A percentile compares a stretch with the other conserved stretches of the same genome.
Evolutionary conservation across 768 basidiomycete genomes (phyloP).

Genomic region (Calocera viscosa): DNA sequence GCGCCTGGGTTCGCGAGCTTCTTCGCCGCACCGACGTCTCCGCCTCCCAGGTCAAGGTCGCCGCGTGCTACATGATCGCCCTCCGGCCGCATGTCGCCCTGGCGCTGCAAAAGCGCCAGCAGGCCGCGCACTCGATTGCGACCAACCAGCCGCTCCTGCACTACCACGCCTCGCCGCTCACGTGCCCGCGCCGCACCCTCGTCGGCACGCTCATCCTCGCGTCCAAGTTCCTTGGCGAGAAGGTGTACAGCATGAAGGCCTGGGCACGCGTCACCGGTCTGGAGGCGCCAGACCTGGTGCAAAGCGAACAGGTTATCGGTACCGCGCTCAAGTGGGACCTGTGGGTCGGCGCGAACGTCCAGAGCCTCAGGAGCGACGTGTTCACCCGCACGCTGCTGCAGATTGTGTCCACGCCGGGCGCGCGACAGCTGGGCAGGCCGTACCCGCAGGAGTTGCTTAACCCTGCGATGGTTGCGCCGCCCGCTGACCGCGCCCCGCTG

Average conservation of each 20-base stretch:
- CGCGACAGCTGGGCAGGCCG: not conserved
- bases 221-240: conserved; percentile 85
- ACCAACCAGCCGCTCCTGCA: not conserved
- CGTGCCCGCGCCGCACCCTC: conserved; percentile 82
- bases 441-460: too few species aligned
- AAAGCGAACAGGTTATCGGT: conserved; percentile 78
- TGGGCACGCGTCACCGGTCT: conserved; percentile 90
- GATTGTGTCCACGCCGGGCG: not conserved
- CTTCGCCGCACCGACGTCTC: conserved; percentile 4
- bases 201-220: conserved; percentile 80
- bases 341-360: conserved; percentile 51
- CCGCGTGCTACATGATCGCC: conserved; percentile 5
- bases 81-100: not conserved
- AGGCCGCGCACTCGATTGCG: not conserved
- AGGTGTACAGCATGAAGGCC: conserved; percentile 83
- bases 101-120: not conserved
- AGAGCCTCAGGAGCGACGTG: not conserved
- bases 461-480: too few species aligned
- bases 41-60: conserved; percentile 2
- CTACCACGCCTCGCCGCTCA: conserved; percentile 47
- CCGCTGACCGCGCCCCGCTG: too few species aligned
- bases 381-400: not conserved
- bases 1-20: not conserved
- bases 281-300: conserved; percentile 69
- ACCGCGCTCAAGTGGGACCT: conserved; percentile 79